Conservation (phyloP, 106 monocot species). For the Apostasia shenzhenica region DNA sequence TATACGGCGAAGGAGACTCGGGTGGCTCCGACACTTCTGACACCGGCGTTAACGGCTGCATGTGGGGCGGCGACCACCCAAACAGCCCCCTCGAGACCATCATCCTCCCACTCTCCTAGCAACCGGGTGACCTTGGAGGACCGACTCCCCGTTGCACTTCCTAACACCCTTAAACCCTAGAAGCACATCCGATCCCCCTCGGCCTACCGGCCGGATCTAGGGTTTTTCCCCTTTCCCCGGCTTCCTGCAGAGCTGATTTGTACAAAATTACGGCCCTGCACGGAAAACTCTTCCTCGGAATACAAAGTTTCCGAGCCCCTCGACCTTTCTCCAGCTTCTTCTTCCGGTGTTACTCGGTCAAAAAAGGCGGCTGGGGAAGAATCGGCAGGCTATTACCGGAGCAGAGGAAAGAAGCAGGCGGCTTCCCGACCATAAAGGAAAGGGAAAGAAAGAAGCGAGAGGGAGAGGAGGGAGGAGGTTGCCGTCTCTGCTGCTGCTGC, state of each 20-base stretch:
- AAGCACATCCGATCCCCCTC: neutral
- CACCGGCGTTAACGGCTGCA: conserved; percentile 69
- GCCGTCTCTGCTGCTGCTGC: too few relatives aligned
- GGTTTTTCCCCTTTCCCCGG: neutral
- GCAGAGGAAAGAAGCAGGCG: too few relatives aligned
- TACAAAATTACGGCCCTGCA: neutral
- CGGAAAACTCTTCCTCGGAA: neutral
- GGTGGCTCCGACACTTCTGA: conserved; percentile 75
- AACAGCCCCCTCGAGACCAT: conserved; percentile 16
- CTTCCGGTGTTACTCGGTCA: neutral
- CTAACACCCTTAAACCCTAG: neutral
- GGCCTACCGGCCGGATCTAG: neutral
- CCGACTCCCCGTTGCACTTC: neutral
- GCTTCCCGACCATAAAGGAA: too few relatives aligned
- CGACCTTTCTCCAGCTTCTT: neutral
- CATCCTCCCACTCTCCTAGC: neutral
- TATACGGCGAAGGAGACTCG: conserved; percentile 52
- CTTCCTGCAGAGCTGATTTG: neutral
- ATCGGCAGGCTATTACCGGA: too few relatives aligned
- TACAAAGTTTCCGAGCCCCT: too few relatives aligned
- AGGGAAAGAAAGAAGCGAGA: too few relatives aligned
- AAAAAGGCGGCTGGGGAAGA: neutral
- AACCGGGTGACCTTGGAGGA: neutral
- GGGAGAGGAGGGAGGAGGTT: too few relatives aligned
- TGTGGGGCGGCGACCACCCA: conserved; percentile 22